Evolutionary conservation across 2,329 filamentous ascomycete species (phyloP).

Genomic region (Helotiales sp.): DNA sequence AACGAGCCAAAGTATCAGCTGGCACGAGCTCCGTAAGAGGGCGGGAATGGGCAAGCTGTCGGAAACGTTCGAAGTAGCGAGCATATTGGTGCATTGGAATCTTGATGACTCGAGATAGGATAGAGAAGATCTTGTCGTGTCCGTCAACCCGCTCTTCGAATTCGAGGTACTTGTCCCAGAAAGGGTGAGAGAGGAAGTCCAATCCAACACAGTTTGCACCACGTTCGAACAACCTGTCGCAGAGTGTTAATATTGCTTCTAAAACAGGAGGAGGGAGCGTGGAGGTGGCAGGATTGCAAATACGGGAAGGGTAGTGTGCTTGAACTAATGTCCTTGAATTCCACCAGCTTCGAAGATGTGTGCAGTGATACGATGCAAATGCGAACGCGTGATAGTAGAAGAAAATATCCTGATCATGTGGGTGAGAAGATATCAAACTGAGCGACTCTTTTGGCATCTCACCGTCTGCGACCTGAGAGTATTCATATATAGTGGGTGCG

Average conservation of each 20-base stretch:
- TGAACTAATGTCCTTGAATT: conserved; percentile 50
- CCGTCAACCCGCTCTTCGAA: conserved; percentile 91
- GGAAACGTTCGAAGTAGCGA: conserved; percentile 90
- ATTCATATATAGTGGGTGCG: conserved; percentile 26
- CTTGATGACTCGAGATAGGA: conserved; percentile 78
- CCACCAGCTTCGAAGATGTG: conserved; percentile 41
- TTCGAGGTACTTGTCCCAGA: conserved; percentile 99
- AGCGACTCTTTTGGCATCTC: conserved; percentile 67
- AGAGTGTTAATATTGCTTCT: conserved; percentile 24
- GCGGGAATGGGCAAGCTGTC: conserved; percentile 69
- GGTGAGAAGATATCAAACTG: conserved; percentile 65
- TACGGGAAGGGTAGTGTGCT: conserved; percentile 60
- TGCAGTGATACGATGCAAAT: conserved; percentile 41
- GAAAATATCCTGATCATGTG: conserved; percentile 62
- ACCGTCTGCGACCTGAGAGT: conserved; percentile 58
- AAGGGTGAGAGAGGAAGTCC: conserved; percentile 91
- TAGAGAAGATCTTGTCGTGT: conserved; percentile 79
- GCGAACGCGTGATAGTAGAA: conserved; percentile 46
- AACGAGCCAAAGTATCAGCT: conserved; percentile 64
- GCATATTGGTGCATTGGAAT: conserved; percentile 97
- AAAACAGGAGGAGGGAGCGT: conserved; percentile 25
- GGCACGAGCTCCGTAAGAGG: conserved; percentile 74
- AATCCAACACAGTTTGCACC: conserved; percentile 82
- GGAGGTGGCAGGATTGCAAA: conserved; percentile 53
- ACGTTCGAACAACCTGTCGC: conserved; percentile 82